Base-by-base conservation (phyloP, 768 basidiomycete species). In the Glaciozyma martinii region DNA sequence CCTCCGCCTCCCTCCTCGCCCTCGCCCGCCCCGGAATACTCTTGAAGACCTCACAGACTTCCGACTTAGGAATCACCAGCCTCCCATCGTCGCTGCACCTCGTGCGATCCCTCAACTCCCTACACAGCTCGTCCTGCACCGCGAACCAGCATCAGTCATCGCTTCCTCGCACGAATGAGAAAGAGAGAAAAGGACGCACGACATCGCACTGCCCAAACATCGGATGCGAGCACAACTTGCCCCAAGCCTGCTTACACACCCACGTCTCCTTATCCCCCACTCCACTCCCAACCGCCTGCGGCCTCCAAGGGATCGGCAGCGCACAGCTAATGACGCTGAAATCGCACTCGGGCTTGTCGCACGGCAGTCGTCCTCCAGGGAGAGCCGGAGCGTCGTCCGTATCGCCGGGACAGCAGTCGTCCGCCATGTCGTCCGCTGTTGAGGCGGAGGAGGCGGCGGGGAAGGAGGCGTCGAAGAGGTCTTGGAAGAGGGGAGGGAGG, bases 301-400 rank as follows among this genome's bases (percentile, higher is more conserved):
- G 70, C 4, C 70, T 37, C 70, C 70, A 71, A 16, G 70, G 70
- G 25, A 63, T 53, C 23, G 70, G 70, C 12, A 71, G 27, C 21
- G 49, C 53, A 44, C 70, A 71, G 15, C 29, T 32, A 1, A 56
- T 43, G 18, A 56, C 29, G 7, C 49, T 49, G 37, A 71, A 71
- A 57, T 71, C 67, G 50, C 70, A 71, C 42, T 67, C 59, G 23
- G 70, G 66, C 61, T 70, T 70, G 55, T 66, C 66, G 59, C 66
- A 71, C 33, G 67, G 70, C 46, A 67, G 57, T 18, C 64, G 47
- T 10, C 58, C 58, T 15, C 16, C 10, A 15, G 60, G 62, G 3
- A 66, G 44, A 13, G 60, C 29, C 2, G 56, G 37, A 1, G 53
- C 42, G 23, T 66, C 67, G 32, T 67, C 70, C 23, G 62, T 61